phyloP scores from a whole-genome alignment of 495 filamentous ascomycete genomes.

The Margaritispora aquatica region DNA sequence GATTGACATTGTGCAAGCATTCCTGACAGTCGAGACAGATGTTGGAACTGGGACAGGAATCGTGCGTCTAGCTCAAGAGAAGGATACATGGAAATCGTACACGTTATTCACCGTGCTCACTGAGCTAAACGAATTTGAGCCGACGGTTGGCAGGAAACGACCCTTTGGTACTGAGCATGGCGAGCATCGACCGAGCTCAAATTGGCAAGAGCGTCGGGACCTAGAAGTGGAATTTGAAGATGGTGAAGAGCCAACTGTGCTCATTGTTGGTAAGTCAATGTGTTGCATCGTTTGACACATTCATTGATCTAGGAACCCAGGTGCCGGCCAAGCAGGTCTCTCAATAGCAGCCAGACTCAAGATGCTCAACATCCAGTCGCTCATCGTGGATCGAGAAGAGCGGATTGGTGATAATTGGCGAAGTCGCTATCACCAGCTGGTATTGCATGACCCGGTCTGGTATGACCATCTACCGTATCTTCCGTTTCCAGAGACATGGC shows the following conservation, averaged over 20 bases:
- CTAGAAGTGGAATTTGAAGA: constrained; percentile 43
- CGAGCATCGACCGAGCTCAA: constrained; percentile 28
- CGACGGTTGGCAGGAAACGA: constrained; percentile 36
- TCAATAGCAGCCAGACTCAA: constrained; percentile 57
- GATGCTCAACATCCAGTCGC: constrained; percentile 46
- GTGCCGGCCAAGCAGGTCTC: constrained; percentile 46
- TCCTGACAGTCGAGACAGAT: constrained; percentile 30
- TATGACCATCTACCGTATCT: constrained; percentile 64
- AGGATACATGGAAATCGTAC: constrained; percentile 49
- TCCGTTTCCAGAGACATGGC: constrained; percentile 56
- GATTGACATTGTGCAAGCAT: constrained; percentile 20
- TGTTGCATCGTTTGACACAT: no score
- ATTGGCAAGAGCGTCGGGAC: constrained; percentile 54
- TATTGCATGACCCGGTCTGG: constrained; percentile 62
- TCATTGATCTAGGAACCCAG: constrained; percentile 20
- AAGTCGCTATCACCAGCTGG: constrained; percentile 41
- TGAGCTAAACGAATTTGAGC: constrained; percentile 43
- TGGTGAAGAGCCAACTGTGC: constrained; percentile 49
- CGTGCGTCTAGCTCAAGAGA: constrained; percentile 42
- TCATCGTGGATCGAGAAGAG: constrained; percentile 56
- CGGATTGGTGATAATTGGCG: constrained; percentile 67
- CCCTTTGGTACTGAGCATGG: constrained; percentile 38
- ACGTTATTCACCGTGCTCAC: constrained; percentile 48
- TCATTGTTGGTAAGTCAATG: constrained; percentile 51
- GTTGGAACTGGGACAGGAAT: constrained; percentile 46